Evolutionary conservation across 1,284 basidiomycete genomes (phyloP), one percentile per base, ranked within the genome.

Genomic region (Microbotryum silenes-acaulis): DNA sequence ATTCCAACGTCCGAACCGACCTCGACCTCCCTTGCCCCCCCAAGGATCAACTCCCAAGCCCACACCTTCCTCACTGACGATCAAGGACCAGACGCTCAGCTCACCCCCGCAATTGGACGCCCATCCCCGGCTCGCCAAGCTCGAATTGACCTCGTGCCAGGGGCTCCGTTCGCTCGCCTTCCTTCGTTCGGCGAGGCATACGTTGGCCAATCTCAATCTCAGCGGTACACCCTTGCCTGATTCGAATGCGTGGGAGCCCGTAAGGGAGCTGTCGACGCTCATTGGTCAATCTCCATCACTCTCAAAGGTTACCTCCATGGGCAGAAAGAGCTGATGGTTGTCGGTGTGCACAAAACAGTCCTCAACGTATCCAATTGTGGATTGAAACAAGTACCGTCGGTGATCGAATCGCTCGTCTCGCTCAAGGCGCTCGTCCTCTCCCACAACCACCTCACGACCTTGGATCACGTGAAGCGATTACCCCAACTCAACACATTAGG

Each of bases 381-480:
- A 1, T 46, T 69, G n/a, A 61, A 57, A 31, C 53, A 53, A 12
- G 61, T 67, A 2, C 67, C 67, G 1, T 29, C 55, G 29, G 60
- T 56, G 33, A 53, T 67, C 46, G 57, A 50, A 12, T 53, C 47
- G 8, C 63, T 69, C 25, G 27, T 46, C n/a, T 63, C 65, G 5
- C 61, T 69, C 59, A 69, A 69, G 27, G 67, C 67, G 0, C 61
- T 69, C 56, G 67, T 69, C 49, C 53, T 67, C 50, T 61, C 67
- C 45, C 65, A 69, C 63, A 69, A 69, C 59, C 51, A 48, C 25
- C 57, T 69, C 58, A 56, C 31, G 0, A 25, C 45, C 10, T 65
- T 69, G 33, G 25, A 62, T 16, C 65, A 67, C 54, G 55, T 67
- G 31, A 54, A 51, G 21, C 50, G 57, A 21, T 31, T 67, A 6